Base-by-base conservation (phyloP, 331 rosid genomes). In the Arachis monticola region DNA sequence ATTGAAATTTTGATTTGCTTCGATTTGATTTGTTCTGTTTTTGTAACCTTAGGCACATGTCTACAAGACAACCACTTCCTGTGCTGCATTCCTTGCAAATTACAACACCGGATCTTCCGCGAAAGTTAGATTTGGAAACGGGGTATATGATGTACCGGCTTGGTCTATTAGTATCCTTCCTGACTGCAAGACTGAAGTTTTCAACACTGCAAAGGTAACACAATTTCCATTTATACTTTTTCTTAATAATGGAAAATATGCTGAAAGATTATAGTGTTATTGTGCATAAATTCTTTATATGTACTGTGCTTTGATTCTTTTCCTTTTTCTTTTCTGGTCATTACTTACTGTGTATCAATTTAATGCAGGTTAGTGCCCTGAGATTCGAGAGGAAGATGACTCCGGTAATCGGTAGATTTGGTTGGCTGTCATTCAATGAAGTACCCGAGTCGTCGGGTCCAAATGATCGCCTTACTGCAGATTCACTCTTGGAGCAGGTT, bases 131-230 rank as follows among this genome's bases (percentile, higher is more conserved):
- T 93, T 93, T 71, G 88, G 73, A 50, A 93, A 93, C 71, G 74
- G 75, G 14, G 85, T 96, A 4, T 91, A 89, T 88, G 88, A 87
- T 78, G 66, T 93, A 48, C 98, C 97, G 32, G 96, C 98, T n/a
- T 93, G 98, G 98, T 93, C 98, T 57, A 96, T 93, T 60, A 91
- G 97, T 87, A 93, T 91, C 76, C 93, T 93, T 64, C 97, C 94
- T 30, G 97, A 93, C 87, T 93, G 98, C 96, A 93, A 87, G 83
- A 88, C 83, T 71, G 94, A 85, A 17, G 90, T 87, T 57, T 91
- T 68, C 81, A 93, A 93, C 84, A 89, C 98, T 2, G 97, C 97
- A 60, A 88, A 84, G 98, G 98, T 87, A 84, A 17, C 22, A 17
- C 22, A 17, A 17, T 59, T 60, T 81, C 10, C 4, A 5, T 31